Evolutionary conservation across 345 rosid genomes (phyloP), one percentile per base, ranked within the genome.

Genomic region (Bruguiera sexangula): DNA sequence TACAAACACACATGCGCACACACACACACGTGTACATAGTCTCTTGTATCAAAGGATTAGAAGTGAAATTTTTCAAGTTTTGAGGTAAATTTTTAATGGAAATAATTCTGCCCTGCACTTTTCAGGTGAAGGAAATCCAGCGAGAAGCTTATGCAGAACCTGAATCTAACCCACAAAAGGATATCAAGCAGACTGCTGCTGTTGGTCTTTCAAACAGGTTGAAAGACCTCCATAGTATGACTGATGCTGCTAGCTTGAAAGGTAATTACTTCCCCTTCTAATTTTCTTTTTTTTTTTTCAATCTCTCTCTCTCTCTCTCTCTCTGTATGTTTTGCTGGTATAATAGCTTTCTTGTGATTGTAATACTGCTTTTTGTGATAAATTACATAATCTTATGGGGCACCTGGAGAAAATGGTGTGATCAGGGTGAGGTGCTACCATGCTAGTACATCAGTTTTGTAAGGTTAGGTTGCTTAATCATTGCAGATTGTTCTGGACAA

Each of bases 201-300:
- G 76, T 85, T 74, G 97, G 88, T 85, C 93, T 95, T 60, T 92
- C 96, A 37, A 95, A 95, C 75, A 82, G 99, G 39, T 83, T 87
- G n/a, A 88, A 90, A 67, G 87, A 90, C 75, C 79, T 92, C 52
- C 94, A 75, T 48, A 61, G 93, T 1, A 0, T 65, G 56, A 88
- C 84, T 75, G 98, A 92, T 73, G 91, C 85, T 54, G 72, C 86
- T 54, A 89, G 82, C 82, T 4, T 86, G 69, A 95, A 90, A 90
- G 99, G 99, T 95, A 68, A 75, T n/a, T 26, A 36, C 26, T 56
- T 26, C 8, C 19, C 0, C 6, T 29, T 63, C 55, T 18, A 6
- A 4, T 19, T 31, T 20, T 63, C 20, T 9, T 3, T 15, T 10
- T 37, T 10, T 37, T 2, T n/a, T 22, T 5, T 39, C 52, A 13